A percentile compares a stretch with the other conserved stretches of the same genome.
Conservation (phyloP, 352 stramenopile genomes). For the Phytopythium sindhum region DNA sequence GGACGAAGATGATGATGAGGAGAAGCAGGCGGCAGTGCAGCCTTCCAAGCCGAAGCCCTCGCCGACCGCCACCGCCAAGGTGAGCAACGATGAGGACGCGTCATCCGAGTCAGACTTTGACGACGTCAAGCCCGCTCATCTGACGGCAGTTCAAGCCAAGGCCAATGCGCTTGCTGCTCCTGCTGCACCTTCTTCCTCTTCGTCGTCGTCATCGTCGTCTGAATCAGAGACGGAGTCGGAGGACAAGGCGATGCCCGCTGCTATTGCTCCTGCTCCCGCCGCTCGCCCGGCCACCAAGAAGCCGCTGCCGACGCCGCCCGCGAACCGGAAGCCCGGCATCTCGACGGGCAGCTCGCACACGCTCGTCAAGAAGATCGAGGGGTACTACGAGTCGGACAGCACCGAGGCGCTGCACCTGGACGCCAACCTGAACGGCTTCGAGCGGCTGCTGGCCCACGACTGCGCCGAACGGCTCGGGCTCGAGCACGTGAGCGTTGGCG, state of each 20-base stretch:
- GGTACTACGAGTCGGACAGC: constrained; percentile 47
- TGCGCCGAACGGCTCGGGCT: constrained; percentile 76
- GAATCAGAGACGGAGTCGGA: constrained; percentile 25
- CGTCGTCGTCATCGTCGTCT: constrained; percentile 14
- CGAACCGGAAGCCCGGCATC: constrained; percentile 35
- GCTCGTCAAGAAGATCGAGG: constrained; percentile 83
- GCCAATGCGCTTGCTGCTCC: background rate
- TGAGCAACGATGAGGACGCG: constrained; percentile 1
- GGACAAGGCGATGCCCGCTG: constrained; percentile 15
- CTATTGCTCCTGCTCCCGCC: constrained; percentile 9
- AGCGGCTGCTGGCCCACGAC: constrained; percentile 78
- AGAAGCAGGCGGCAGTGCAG: background rate
- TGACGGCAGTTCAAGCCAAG: background rate
- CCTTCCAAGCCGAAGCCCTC: background rate
- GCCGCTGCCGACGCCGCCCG: constrained; percentile 7
- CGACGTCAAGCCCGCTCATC: constrained; percentile 6
- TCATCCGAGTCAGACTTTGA: constrained; percentile 19
- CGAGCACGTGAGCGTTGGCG: constrained; percentile 60
- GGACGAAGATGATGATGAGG: constrained; percentile 23
- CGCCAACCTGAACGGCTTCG: constrained; percentile 77
- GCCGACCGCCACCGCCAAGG: background rate
- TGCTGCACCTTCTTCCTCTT: constrained; percentile 3
- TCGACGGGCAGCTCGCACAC: constrained; percentile 67
- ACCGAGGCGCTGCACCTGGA: constrained; percentile 59
- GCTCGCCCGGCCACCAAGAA: constrained; percentile 6